These are phyloP conservation scores for Ascochyta fabae DNA, from an alignment of 2,329 filamentous ascomycete species.

Conservation along the genomic window DNA sequence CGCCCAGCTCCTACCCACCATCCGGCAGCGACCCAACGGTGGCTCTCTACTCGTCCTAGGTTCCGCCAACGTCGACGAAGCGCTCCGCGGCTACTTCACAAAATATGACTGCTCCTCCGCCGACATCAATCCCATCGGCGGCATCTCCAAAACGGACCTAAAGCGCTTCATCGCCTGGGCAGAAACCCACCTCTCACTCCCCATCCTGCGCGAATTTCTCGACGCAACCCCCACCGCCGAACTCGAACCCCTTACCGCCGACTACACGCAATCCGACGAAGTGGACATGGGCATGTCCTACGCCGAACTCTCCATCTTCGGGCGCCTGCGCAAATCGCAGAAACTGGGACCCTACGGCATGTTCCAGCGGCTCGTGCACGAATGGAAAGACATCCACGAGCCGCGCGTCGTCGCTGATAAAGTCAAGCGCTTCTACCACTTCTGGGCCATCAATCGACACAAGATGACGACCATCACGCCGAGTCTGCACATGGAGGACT, in stretches of 20 bases:
- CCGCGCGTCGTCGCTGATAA: constrained; percentile 56
- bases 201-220: constrained; percentile 71
- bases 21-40: constrained; percentile 63
- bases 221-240: constrained; percentile 55
- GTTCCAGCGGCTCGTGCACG: constrained; percentile 60
- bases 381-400: constrained; percentile 53
- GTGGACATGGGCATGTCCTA: constrained; percentile 59
- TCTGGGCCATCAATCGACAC: constrained; percentile 45
- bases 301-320: constrained; percentile 61
- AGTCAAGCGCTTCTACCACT: constrained; percentile 52
- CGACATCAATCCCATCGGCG: constrained; percentile 63
- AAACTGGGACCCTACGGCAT: constrained; percentile 58
- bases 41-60: constrained; percentile 70
- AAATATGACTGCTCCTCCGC: constrained; percentile 70
- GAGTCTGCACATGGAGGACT: constrained; percentile 51
- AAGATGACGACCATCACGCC: constrained; percentile 41
- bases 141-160: constrained; percentile 70
- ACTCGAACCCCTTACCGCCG: constrained; percentile 68
- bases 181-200: constrained; percentile 61
- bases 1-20: constrained; percentile 67
- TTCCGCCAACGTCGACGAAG: constrained; percentile 64
- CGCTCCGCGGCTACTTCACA: constrained; percentile 66
- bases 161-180: constrained; percentile 73
- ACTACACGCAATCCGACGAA: constrained; percentile 66
- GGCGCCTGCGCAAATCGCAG: constrained; percentile 61